Conservation (phyloP, 495 filamentous ascomycete species). For the Trichoderma erinaceum region DNA sequence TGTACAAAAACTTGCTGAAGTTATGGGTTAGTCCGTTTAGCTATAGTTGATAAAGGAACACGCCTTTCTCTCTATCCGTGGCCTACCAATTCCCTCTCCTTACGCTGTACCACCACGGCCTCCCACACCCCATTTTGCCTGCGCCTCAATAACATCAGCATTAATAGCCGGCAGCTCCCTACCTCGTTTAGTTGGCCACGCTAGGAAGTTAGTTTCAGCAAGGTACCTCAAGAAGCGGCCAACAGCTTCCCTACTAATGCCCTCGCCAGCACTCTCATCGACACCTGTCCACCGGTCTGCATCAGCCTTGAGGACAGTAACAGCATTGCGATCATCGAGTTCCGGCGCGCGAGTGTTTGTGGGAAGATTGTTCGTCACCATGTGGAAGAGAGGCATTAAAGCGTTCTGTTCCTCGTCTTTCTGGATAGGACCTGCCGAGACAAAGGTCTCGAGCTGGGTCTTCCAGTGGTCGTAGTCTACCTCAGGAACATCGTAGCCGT, state of each 20-base stretch:
- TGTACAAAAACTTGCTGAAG: no score
- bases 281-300: constrained; percentile 53
- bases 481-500: constrained; percentile 70
- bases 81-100: not conserved
- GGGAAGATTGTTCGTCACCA: constrained; percentile 73
- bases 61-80: no score
- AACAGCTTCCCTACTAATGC: constrained; percentile 61
- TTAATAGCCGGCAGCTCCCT: constrained; percentile 42
- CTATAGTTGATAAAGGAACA: no score
- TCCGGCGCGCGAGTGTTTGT: constrained; percentile 72
- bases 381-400: constrained; percentile 83
- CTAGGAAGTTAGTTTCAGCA: constrained; percentile 64
- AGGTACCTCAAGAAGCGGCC: constrained; percentile 71
- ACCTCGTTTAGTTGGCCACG: constrained; percentile 42
- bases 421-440: constrained; percentile 44
- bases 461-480: constrained; percentile 56
- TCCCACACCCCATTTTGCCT: constrained; percentile 43
- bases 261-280: constrained; percentile 56
- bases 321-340: constrained; percentile 70
- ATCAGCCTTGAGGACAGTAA: constrained; percentile 55
- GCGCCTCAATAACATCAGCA: constrained; percentile 46
- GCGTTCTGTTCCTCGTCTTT: constrained; percentile 60
- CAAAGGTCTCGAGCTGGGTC: constrained; percentile 54
- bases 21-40: no score
- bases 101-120: constrained; percentile 36